phyloP scores from a whole-genome alignment of 257 asterid genomes.

The Solanum okadae region DNA sequence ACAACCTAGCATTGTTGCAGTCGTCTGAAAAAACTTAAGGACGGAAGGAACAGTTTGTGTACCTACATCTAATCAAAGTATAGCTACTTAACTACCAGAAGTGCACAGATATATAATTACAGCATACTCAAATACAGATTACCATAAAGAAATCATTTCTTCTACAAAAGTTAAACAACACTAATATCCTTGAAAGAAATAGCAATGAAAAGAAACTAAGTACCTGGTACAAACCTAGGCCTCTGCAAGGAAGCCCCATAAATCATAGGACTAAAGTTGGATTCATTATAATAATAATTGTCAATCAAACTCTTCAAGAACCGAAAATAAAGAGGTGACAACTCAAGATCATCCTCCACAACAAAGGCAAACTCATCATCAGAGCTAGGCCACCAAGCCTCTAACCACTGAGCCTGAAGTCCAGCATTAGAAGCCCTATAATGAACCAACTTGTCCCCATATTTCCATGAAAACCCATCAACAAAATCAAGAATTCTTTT shows the following conservation, averaged over 20 bases:
- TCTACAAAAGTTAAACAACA: neutral
- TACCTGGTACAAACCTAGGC: conserved; percentile 87
- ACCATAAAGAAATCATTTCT: neutral
- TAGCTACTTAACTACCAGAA: neutral
- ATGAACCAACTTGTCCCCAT: conserved; percentile 59
- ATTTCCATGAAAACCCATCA: conserved; percentile 62
- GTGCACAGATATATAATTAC: neutral
- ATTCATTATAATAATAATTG: conserved; percentile 50
- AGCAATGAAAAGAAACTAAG: neutral
- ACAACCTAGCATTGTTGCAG: neutral
- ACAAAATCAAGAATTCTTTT: conserved; percentile 51
- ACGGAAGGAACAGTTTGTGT: too few relatives aligned
- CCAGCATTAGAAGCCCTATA: conserved; percentile 52
- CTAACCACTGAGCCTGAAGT: conserved; percentile 68
- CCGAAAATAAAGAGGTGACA: conserved; percentile 83
- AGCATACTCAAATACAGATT: neutral
- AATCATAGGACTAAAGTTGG: conserved; percentile 55
- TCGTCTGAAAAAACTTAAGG: too few relatives aligned
- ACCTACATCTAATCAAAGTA: neutral
- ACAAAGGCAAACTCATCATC: conserved; percentile 75
- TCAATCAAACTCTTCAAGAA: conserved; percentile 53
- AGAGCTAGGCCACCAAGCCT: conserved; percentile 64
- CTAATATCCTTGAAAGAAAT: neutral
- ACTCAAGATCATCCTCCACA: conserved; percentile 94
- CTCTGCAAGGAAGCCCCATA: conserved; percentile 80